Conservation (phyloP, 257 asterid species). For the Nicotiana noctiflora region DNA sequence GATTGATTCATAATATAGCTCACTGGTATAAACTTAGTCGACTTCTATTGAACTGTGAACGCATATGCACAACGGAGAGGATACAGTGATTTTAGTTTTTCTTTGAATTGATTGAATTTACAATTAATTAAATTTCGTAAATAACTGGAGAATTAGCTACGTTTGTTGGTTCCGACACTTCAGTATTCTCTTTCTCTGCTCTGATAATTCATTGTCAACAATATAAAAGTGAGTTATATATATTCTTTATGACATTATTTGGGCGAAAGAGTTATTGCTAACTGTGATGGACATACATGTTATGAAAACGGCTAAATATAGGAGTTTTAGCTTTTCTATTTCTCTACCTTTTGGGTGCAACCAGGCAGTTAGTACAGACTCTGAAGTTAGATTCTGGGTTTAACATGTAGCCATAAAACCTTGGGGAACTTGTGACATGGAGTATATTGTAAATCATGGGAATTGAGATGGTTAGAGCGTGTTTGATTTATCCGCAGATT, state of each 20-base stretch:
- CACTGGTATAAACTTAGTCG: background rate
- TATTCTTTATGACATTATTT: background rate
- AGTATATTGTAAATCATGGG: background rate
- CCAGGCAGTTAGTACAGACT: background rate
- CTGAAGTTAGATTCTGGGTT: background rate
- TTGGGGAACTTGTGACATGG: background rate
- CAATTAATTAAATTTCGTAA: background rate
- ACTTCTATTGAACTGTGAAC: background rate
- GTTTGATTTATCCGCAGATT: background rate
- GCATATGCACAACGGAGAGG: background rate
- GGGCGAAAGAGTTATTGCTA: background rate
- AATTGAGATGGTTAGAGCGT: background rate
- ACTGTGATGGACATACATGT: background rate
- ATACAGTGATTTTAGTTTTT: background rate
- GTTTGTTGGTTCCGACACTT: background rate
- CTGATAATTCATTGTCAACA: background rate
- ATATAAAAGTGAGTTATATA: background rate
- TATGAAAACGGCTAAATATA: too few relatives aligned
- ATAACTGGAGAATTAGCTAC: background rate
- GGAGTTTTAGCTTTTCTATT: background rate
- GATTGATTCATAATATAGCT: background rate
- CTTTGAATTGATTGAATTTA: background rate
- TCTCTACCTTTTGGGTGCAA: background rate
- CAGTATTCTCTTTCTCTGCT: background rate
- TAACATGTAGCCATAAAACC: background rate